Base-by-base conservation (phyloP, 805 yeast genomes). In the Scheffersomyces stipitis region DNA sequence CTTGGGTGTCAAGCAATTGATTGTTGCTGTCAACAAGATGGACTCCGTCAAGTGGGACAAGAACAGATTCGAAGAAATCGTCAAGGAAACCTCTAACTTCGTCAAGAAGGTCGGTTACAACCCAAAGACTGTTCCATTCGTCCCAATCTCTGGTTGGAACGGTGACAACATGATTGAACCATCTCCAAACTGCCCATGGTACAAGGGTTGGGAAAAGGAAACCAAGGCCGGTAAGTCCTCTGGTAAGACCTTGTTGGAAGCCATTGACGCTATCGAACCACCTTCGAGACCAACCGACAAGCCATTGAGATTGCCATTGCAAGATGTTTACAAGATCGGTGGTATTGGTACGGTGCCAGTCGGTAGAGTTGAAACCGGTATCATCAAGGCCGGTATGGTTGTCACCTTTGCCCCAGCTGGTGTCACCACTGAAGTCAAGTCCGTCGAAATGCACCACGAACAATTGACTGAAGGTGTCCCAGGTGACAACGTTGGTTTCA, bases 1-100 rank as follows among this genome's bases (percentile, higher is more conserved):
- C 66, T 78, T 86, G 60, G 95, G 95, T 77, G 93, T 86, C 53
- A 79, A 71, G 55, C 91, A 84, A 72, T 77, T 86, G 68, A 83
- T 86, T 64, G 90, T 86, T 72, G 95, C 93, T 60, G 79, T 85
- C 75, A 86, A 86, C 89, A 86, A 86, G 86, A 86, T 86, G 95
- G 95, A 86, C 78, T 81, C 93, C 68, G 88, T 82, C 65, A 83
- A 85, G 67, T 86, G 95, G 95, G 76, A 80, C 55, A 80, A 86
- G 77, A 65, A 74, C 57, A 83, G 95, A 75, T 86, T 73, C 76
- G 80, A 80, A 56, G 89, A 83, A 68, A 83, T 83, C 57, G 64
- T 71, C 66, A 81, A 80, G 78, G 88, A 84, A 73, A 76, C 86
- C 58, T 64, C 83, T 51, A 80, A 80, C 75, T 83, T 83, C 78